Evolutionary conservation across 306 rosid genomes (phyloP).

Genomic region (Styphnolobium japonicum): DNA sequence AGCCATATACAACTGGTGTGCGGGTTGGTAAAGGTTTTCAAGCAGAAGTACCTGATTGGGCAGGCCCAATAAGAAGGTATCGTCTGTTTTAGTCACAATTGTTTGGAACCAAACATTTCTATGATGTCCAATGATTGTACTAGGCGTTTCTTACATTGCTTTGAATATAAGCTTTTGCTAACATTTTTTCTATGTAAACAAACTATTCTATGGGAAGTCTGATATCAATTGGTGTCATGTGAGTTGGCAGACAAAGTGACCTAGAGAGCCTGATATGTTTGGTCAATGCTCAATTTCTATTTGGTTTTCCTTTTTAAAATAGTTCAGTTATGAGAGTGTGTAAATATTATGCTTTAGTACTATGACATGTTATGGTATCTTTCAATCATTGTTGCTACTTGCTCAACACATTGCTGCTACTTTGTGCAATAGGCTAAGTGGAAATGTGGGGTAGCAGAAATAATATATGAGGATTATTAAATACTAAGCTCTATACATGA

Average conservation of each 20-base stretch:
- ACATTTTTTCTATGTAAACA: neutral
- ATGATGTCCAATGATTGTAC: neutral
- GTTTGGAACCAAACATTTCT: constrained; percentile 5
- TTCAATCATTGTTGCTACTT: neutral
- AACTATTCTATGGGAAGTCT: constrained; percentile 3
- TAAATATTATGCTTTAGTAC: neutral
- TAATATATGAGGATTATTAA: neutral
- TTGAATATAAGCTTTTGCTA: neutral
- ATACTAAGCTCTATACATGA: neutral
- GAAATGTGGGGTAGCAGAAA: neutral
- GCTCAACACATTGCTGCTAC: neutral
- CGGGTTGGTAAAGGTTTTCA: constrained; percentile 96
- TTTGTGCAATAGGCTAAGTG: neutral
- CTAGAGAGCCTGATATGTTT: neutral
- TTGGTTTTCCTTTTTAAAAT: neutral
- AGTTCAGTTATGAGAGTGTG: neutral
- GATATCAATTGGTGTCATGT: neutral
- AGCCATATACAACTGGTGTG: constrained; percentile 53
- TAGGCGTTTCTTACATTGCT: neutral
- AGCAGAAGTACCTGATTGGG: constrained; percentile 82
- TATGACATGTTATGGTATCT: neutral
- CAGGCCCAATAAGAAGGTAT: constrained; percentile 64
- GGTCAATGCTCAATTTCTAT: constrained; percentile 2
- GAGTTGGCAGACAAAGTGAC: constrained; percentile 1
- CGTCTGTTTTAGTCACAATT: constrained; percentile 27